Percentiles rank a stretch among this genome's conserved stretches.
Conservation (phyloP, 2,329 filamentous ascomycete species). For the Stachybotrys elegans region DNA sequence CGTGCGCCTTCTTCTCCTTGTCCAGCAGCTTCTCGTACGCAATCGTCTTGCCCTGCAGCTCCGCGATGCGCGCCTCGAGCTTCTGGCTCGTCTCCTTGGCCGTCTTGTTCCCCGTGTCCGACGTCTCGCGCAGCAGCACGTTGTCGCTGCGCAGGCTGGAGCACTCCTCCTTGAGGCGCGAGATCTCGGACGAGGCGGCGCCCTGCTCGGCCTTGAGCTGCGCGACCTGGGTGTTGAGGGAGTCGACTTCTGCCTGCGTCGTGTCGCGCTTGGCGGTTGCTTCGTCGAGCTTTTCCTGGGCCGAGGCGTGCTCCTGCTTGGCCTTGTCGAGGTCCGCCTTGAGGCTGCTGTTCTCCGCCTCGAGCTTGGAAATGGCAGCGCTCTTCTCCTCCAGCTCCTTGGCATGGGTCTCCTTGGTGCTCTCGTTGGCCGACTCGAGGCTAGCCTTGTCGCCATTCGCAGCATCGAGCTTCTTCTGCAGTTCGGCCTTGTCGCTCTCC, state of each 20-base stretch:
- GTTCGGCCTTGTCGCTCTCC: constrained; percentile 16
- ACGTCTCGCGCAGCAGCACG: constrained; percentile 11
- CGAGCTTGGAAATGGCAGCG: constrained; percentile 13
- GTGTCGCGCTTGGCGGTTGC: constrained; percentile 10
- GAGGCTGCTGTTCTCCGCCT: constrained; percentile 17
- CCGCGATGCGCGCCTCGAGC: not conserved
- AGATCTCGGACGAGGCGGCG: constrained; percentile 14
- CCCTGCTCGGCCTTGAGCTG: constrained; percentile 16
- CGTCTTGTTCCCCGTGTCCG: constrained; percentile 13
- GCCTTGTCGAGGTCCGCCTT: constrained; percentile 18
- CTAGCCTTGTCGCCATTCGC: constrained; percentile 16
- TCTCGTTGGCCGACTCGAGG: constrained; percentile 9
- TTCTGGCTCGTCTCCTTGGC: not conserved
- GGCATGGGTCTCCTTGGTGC: constrained; percentile 4
- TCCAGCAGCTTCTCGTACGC: not conserved
- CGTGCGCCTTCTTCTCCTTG: not conserved
- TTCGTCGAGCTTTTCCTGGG: constrained; percentile 14
- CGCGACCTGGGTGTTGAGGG: constrained; percentile 18
- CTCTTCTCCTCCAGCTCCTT: constrained; percentile 15
- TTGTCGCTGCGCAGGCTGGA: constrained; percentile 16
- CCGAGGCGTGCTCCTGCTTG: constrained; percentile 16
- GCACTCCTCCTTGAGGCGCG: constrained; percentile 16
- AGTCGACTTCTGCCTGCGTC: constrained; percentile 1
- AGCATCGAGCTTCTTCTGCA: constrained; percentile 13
- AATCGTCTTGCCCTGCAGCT: not conserved